Percentiles rank a stretch among this genome's conserved stretches.
Evolutionary conservation across 31 red algal species (phyloP).

Genomic region (Porphyra umbilicalis): DNA sequence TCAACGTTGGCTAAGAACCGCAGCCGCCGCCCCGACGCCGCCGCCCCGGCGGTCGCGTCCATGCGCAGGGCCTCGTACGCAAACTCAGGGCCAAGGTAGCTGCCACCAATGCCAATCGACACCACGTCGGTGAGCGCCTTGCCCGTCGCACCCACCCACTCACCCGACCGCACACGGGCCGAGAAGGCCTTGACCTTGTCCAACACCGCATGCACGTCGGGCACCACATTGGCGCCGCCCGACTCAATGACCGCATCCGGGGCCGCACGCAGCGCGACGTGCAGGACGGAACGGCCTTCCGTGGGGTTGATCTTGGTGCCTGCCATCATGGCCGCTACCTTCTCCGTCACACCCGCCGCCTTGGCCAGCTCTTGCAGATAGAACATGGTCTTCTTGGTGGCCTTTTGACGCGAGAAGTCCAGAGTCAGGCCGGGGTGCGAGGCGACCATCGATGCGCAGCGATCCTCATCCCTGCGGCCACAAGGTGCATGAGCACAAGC

Average conservation of each 20-base stretch:
- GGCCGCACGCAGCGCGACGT: conserved; percentile 81
- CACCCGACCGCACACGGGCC: conserved; percentile 53
- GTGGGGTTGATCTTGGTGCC: conserved; percentile 77
- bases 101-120: conserved; percentile 91
- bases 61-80: conserved; percentile 89
- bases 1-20: conserved; percentile 96
- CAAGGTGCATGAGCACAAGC: background rate
- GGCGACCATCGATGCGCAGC: conserved; percentile 31
- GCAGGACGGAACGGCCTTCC: conserved; percentile 84
- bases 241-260: conserved; percentile 54
- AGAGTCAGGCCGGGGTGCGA: conserved; percentile 78
- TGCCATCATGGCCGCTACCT: conserved; percentile 63
- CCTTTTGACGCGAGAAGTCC: conserved; percentile 87
- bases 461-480: conserved; percentile 20
- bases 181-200: conserved; percentile 69
- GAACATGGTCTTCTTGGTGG: conserved; percentile 58
- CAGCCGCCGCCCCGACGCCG: conserved; percentile 52
- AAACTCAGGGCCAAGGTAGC: conserved; percentile 97
- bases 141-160: conserved; percentile 64
- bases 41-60: conserved; percentile 49
- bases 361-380: conserved; percentile 56
- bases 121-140: conserved; percentile 78
- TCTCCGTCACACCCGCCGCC: conserved; percentile 21
- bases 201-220: conserved; percentile 71
- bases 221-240: conserved; percentile 84